Percentiles rank a stretch among this genome's conserved stretches.
phyloP scores from a whole-genome alignment of 176 grass and related monocot species.

The Saccharum officinarum region DNA sequence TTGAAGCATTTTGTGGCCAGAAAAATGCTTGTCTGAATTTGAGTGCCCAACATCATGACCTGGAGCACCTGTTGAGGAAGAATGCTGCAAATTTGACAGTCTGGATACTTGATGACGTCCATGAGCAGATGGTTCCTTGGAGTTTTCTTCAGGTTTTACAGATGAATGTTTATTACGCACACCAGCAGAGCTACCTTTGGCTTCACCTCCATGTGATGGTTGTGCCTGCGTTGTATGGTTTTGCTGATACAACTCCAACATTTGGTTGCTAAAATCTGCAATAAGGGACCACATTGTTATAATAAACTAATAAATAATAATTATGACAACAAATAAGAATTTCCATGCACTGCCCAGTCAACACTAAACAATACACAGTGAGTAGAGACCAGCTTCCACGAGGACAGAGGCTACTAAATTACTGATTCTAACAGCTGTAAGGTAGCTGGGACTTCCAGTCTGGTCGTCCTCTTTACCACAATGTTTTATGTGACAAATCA shows the following conservation, averaged over 20 bases:
- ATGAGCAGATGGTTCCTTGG: constrained; percentile 53
- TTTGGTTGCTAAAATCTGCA: constrained; percentile 91
- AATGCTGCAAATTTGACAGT: constrained; percentile 29
- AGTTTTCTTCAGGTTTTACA: constrained; percentile 44
- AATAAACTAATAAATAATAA: constrained; percentile 9
- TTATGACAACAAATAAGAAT: constrained; percentile 23
- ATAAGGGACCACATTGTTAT: background rate
- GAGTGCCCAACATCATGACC: constrained; percentile 27
- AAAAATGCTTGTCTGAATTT: constrained; percentile 49
- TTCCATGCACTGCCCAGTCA: background rate
- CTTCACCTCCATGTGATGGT: constrained; percentile 65
- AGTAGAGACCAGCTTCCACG: background rate
- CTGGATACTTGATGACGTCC: constrained; percentile 44
- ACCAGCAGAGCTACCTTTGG: constrained; percentile 73
- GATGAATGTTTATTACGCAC: constrained; percentile 55
- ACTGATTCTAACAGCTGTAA: background rate
- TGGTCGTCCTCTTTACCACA: background rate
- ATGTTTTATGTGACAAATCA: background rate
- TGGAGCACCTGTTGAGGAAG: constrained; percentile 31
- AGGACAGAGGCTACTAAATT: background rate
- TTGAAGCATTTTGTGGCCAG: constrained; percentile 24
- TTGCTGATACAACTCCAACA: constrained; percentile 89
- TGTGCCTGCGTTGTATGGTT: constrained; percentile 54
- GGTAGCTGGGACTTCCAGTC: background rate
- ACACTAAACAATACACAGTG: background rate